These are phyloP conservation scores for Ilex paraguariensis DNA, from an alignment of 305 asterid species.

Conservation along the genomic window DNA sequence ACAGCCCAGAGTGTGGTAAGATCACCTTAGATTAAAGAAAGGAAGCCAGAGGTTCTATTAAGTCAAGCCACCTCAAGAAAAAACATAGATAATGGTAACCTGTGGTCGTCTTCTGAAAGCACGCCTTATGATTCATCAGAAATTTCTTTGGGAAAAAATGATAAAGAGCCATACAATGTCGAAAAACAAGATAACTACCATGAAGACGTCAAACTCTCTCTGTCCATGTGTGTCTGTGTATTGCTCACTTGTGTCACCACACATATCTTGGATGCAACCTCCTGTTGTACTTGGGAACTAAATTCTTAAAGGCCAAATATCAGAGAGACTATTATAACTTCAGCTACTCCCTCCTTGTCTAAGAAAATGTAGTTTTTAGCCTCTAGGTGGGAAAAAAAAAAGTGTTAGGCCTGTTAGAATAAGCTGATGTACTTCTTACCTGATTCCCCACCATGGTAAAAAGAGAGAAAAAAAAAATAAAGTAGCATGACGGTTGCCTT, in stretches of 20 bases:
- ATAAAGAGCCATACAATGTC: slow-evolving; percentile 26
- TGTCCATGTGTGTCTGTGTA: slow-evolving; percentile 15
- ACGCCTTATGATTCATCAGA: slow-evolving; percentile 37
- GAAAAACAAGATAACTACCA: slow-evolving; percentile 41
- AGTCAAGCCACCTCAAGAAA: slow-evolving; percentile 53
- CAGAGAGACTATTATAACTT: too few relatives aligned
- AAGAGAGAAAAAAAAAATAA: too few relatives aligned
- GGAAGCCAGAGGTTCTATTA: slow-evolving; percentile 58
- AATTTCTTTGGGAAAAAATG: slow-evolving; percentile 38
- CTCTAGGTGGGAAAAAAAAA: too few relatives aligned
- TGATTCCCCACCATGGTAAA: too few relatives aligned
- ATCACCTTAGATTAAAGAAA: slow-evolving; percentile 84
- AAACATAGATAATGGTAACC: slow-evolving; percentile 44
- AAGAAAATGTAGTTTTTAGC: too few relatives aligned
- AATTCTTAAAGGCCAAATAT: too few relatives aligned
- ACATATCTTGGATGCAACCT: not conserved
- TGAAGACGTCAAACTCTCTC: slow-evolving; percentile 57
- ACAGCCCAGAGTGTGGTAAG: slow-evolving; percentile 70
- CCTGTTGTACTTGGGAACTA: not conserved
- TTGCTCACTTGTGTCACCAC: not conserved
- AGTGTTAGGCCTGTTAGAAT: too few relatives aligned
- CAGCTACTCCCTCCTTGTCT: too few relatives aligned
- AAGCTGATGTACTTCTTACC: too few relatives aligned
- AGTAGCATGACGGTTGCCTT: too few relatives aligned
- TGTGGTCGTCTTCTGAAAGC: slow-evolving; percentile 59